These are phyloP conservation scores for Fusarium vanettenii DNA, from an alignment of 2,329 filamentous ascomycete species.

Conservation along the genomic window DNA sequence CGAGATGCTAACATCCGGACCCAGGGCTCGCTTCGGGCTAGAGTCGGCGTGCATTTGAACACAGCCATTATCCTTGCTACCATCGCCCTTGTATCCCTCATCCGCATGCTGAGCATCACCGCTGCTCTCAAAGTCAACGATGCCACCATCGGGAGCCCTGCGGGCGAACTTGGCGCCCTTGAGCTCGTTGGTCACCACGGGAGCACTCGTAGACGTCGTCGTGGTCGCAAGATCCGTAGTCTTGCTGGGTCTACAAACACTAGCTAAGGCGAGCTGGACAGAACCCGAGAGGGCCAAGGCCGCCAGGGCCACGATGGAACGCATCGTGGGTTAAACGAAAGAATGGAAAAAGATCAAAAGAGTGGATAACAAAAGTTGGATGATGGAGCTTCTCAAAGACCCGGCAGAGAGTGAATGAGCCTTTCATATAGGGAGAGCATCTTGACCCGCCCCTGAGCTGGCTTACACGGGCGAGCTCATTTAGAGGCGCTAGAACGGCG, in stretches of 20 bases:
- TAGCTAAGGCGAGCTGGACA: neutral
- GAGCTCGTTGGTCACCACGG: neutral
- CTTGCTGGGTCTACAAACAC: constrained; percentile 1
- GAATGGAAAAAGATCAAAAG: neutral
- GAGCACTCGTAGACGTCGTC: neutral
- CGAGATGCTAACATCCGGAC: constrained; percentile 1
- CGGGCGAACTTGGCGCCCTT: constrained; percentile 4
- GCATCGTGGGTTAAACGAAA: neutral
- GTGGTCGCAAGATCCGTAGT: neutral
- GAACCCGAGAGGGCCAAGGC: constrained; percentile 10
- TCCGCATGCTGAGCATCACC: neutral
- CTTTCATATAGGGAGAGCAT: neutral
- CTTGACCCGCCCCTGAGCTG: neutral
- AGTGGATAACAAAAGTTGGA: neutral
- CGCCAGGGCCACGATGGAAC: constrained; percentile 10
- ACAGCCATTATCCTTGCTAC: constrained; percentile 2
- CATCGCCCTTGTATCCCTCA: constrained; percentile 11
- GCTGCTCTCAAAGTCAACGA: neutral
- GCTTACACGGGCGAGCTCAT: neutral
- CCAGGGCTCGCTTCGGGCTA: neutral
- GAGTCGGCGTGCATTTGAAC: neutral
- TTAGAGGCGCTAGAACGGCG: neutral
- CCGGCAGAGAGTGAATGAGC: neutral
- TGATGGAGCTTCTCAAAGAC: neutral
- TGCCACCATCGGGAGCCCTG: neutral